These are phyloP conservation scores for Gremmenia infestans DNA, from an alignment of 2,329 filamentous ascomycete genomes.

Conservation along the genomic window DNA sequence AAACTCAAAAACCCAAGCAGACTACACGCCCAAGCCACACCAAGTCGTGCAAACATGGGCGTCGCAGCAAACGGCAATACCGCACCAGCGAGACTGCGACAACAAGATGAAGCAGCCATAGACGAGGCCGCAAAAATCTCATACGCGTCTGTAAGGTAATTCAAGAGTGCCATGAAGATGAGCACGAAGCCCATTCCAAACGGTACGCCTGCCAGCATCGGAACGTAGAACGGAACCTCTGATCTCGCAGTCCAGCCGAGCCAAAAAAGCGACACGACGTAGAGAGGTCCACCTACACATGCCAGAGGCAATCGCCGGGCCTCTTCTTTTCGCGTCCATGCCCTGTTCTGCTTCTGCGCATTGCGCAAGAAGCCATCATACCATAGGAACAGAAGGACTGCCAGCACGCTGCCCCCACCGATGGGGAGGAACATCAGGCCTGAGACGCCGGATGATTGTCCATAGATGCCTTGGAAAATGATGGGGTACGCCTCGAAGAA, in stretches of 20 bases:
- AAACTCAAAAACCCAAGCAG: constrained; percentile 45
- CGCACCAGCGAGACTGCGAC: constrained; percentile 38
- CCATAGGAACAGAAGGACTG: constrained; percentile 42
- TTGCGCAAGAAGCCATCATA: constrained; percentile 49
- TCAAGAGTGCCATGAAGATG: constrained; percentile 55
- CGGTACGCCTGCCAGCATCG: constrained; percentile 51
- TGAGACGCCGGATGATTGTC: constrained; percentile 52
- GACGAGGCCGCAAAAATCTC: constrained; percentile 54
- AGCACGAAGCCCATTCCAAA: constrained; percentile 50
- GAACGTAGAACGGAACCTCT: constrained; percentile 49
- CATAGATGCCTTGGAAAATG: constrained; percentile 55
- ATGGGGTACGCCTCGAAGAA: constrained; percentile 64
- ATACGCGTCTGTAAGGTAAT: constrained; percentile 54
- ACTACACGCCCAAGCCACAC: constrained; percentile 42
- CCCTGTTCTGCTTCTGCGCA: constrained; percentile 42
- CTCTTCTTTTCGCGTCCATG: constrained; percentile 44
- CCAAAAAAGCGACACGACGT: constrained; percentile 50
- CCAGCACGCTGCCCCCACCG: constrained; percentile 44
- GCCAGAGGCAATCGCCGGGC: constrained; percentile 45
- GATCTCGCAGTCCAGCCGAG: constrained; percentile 52
- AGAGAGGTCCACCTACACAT: constrained; percentile 41
- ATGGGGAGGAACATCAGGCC: constrained; percentile 59
- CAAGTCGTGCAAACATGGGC: constrained; percentile 42
- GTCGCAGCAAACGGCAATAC: constrained; percentile 42
- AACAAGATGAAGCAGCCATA: constrained; percentile 39